These are phyloP conservation scores for Saccharata proteae DNA, from an alignment of 2,329 filamentous ascomycete genomes.

Conservation along the genomic window DNA sequence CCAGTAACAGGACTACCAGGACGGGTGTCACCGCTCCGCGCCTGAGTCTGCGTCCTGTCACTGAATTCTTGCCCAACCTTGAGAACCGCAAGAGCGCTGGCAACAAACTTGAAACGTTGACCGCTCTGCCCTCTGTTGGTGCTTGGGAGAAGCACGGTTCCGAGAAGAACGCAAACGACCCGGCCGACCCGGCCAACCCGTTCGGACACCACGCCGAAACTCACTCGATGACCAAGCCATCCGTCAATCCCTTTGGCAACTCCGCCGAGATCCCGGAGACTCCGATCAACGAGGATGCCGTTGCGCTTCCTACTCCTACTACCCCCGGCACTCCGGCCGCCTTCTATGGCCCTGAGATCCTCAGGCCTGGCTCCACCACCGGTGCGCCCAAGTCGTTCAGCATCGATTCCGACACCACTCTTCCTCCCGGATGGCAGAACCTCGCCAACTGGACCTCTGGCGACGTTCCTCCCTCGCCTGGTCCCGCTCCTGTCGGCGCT, in stretches of 20 bases:
- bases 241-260: constrained; percentile 21
- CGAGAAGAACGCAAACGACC: constrained; percentile 16
- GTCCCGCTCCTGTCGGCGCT: constrained; percentile 28
- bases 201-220: constrained; percentile 53
- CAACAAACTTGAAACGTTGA: constrained; percentile 19
- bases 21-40: constrained; percentile 55
- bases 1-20: constrained; percentile 30
- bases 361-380: background rate
- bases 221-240: constrained; percentile 24
- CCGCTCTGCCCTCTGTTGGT: constrained; percentile 17
- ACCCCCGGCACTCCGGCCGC: constrained; percentile 3
- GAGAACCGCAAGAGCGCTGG: constrained; percentile 28
- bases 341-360: constrained; percentile 1
- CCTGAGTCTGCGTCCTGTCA: constrained; percentile 73
- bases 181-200: constrained; percentile 51
- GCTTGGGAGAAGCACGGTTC: constrained; percentile 29
- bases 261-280: constrained; percentile 24
- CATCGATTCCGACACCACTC: constrained; percentile 1
- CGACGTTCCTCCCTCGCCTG: constrained; percentile 42
- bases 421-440: too few relatives aligned
- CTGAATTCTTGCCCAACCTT: constrained; percentile 66
- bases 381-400: background rate
- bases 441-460: too few relatives aligned
- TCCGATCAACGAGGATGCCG: constrained; percentile 10
- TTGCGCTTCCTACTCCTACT: constrained; percentile 6